Percentiles rank a stretch among this genome's conserved stretches.
Conservation (phyloP, 176 grass and related monocot species). For the Aegilops longissima region DNA sequence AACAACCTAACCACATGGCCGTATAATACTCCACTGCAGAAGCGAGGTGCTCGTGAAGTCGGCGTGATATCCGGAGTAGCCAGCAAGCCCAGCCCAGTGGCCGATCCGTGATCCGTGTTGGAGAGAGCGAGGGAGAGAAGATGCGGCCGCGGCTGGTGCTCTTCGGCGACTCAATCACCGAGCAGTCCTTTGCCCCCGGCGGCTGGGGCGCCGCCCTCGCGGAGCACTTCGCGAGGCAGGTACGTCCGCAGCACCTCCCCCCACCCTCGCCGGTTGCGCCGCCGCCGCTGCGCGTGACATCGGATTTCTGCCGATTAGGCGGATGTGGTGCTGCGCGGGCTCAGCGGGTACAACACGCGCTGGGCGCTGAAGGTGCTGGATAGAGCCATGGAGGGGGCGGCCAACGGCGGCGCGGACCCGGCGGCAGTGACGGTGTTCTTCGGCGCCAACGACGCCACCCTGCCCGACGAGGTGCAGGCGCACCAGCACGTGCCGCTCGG, state of each 20-base stretch:
- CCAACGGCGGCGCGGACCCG: slow-evolving; percentile 27
- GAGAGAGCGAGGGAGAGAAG: not conserved
- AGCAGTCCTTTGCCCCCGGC: slow-evolving; percentile 65
- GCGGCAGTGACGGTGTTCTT: slow-evolving; percentile 78
- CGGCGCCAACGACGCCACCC: slow-evolving; percentile 80
- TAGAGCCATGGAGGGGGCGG: slow-evolving; percentile 54
- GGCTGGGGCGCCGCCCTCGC: slow-evolving; percentile 76
- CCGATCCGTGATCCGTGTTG: not conserved
- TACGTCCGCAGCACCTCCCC: not conserved
- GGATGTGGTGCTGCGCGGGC: slow-evolving; percentile 83
- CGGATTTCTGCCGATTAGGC: slow-evolving; percentile 20
- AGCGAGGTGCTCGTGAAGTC: not conserved
- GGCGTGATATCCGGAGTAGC: not conserved
- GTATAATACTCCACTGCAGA: not conserved
- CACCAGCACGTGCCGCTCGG: slow-evolving; percentile 75
- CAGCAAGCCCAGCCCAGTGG: not conserved
- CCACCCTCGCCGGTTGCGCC: not conserved
- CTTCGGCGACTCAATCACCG: slow-evolving; percentile 94
- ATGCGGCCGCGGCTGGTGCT: slow-evolving; percentile 68
- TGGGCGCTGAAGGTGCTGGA: slow-evolving; percentile 69
- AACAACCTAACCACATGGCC: too few species aligned
- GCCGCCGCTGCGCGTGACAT: not conserved
- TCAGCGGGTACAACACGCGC: slow-evolving; percentile 89
- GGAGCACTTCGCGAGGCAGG: slow-evolving; percentile 53
- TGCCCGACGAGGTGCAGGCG: slow-evolving; percentile 47